Evolutionary conservation across 805 yeast genomes (phyloP), one percentile per base, ranked within the genome.

Genomic region (Cyberlindnera amylophila): DNA sequence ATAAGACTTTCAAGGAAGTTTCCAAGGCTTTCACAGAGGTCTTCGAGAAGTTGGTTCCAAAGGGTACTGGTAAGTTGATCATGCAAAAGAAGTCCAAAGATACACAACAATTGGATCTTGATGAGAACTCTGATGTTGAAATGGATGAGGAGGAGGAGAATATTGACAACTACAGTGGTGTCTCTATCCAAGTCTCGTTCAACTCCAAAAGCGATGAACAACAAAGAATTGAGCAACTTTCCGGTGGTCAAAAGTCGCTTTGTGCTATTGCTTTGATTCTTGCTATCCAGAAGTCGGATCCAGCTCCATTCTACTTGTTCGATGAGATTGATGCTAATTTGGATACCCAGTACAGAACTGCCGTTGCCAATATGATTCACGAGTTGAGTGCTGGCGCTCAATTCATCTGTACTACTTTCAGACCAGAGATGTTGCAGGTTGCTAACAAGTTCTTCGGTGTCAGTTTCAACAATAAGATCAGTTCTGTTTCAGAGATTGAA

Each of bases 261-360:
- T 90, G 98, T 69, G 98, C 99, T 1, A 80, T 93, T 52, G 90
- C 98, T 0, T 73, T 93, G 38, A 90, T 93, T 51, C 72, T 93
- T 44, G 97, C 99, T 4, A 87, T 91, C 46, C 99, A 93, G 66
- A 80, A 77, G 57, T 87, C 95, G 50, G 98, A 93, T 53, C 98
- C 98, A 10, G 97, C 97, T 8, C 97, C 98, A 37, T 93, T 93
- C 62, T 93, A 93, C 59, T 65, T 93, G 36, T 91, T 93, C 63
- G 99, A 93, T 64, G 99, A 93, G 67, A 84, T 93, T 45, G 99
- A 93, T 66, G 97, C 98, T 4, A 93, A 91, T 53, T 70, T 93
- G 49, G 99, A 93, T 64, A 79, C 95, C 3, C 96, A 86, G 57
- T 91, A 90, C 58, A 75, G 99, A 55, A 75, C 86, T 0, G 79